Evolutionary conservation across 768 basidiomycete species (phyloP).

Genomic region (Gelatoporia subvermispora): DNA sequence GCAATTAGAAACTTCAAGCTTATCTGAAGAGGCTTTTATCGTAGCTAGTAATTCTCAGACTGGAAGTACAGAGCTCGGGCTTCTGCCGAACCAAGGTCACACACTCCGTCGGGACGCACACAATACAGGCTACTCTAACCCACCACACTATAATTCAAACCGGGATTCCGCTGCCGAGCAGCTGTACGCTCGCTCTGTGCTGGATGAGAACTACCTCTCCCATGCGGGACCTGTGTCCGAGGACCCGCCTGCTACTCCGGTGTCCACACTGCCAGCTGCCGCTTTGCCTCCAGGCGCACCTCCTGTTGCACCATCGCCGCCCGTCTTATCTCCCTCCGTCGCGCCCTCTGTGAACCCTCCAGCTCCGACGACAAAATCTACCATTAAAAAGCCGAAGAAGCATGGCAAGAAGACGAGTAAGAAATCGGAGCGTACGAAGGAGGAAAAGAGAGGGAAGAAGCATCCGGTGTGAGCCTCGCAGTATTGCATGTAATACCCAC

Average conservation of each 20-base stretch:
- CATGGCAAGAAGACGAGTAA: conserved; percentile 2
- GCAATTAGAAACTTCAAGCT: too few species aligned
- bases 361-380: not conserved
- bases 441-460: not conserved
- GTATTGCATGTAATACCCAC: too few species aligned
- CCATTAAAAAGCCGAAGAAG: not conserved
- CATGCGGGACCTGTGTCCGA: conserved; percentile 6
- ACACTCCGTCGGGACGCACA: too few species aligned
- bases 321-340: not conserved
- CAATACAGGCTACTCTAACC: too few species aligned
- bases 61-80: too few species aligned
- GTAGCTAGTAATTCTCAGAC: too few species aligned
- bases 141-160: too few species aligned
- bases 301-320: not conserved
- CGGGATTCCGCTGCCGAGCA: not conserved
- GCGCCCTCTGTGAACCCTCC: not conserved
- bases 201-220: conserved; percentile 17
- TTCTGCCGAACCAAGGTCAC: too few species aligned
- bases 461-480: too few species aligned
- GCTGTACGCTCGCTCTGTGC: not conserved
- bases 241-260: not conserved
- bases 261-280: not conserved
- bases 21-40: too few species aligned
- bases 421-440: conserved; percentile 5
- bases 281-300: not conserved